A percentile compares a stretch with the other conserved stretches of the same genome.
phyloP scores from a whole-genome alignment of 139 green algal species.

The Spirogloea muscicola region DNA sequence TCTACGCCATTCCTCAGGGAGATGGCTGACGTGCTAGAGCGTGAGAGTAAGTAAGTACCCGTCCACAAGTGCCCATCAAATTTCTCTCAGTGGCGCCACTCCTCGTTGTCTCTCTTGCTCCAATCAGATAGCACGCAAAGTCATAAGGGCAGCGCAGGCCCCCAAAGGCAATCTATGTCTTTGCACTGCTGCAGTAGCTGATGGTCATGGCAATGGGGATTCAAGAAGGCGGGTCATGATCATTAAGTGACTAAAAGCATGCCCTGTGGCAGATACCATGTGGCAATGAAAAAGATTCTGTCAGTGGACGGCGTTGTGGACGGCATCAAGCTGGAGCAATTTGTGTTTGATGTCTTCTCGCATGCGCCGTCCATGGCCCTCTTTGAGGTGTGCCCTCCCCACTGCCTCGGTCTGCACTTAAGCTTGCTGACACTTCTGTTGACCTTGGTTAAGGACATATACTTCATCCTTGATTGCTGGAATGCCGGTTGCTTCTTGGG shows the following conservation, averaged over 20 bases:
- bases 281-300: conserved; percentile 84
- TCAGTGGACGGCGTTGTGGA: conserved; percentile 51
- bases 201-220: neutral
- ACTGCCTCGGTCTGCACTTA: too few relatives aligned
- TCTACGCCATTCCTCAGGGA: conserved; percentile 64
- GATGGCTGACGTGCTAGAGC: conserved; percentile 26
- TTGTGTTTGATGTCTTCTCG: conserved; percentile 95
- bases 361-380: conserved; percentile 37
- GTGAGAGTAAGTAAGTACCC: conserved; percentile 12
- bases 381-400: conserved; percentile 41
- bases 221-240: too few relatives aligned
- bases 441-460: too few relatives aligned
- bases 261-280: conserved; percentile 71
- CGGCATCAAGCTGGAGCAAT: conserved; percentile 94
- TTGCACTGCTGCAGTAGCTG: neutral
- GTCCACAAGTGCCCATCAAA: neutral
- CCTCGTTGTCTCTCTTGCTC: neutral
- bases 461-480: too few relatives aligned
- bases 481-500: too few relatives aligned
- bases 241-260: too few relatives aligned
- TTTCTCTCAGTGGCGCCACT: neutral
- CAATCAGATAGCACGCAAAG: neutral
- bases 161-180: neutral
- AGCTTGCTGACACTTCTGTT: too few relatives aligned
- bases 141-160: neutral